These are phyloP conservation scores for Chlorella variabilis DNA, from an alignment of 163 green algal species.

Conservation along the genomic window DNA sequence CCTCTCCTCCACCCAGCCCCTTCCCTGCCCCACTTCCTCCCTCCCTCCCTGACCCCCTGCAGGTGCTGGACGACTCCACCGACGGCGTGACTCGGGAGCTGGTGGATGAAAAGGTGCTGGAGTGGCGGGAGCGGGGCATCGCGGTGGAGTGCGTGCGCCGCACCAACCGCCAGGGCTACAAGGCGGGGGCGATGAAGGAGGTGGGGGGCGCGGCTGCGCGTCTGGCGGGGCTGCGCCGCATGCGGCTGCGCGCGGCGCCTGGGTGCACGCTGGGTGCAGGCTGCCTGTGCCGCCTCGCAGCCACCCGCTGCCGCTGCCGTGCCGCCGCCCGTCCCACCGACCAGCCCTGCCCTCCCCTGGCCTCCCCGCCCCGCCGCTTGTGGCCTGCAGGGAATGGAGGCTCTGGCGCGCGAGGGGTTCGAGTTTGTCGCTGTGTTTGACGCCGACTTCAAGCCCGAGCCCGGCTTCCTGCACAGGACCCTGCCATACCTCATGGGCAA, in stretches of 20 bases:
- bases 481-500: slow-evolving; percentile 89
- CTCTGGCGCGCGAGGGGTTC: slow-evolving; percentile 57
- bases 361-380: too few species aligned
- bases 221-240: too few species aligned
- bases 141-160: slow-evolving; percentile 74
- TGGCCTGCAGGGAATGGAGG: slow-evolving; percentile 66
- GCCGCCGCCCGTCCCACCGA: too few species aligned
- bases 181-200: slow-evolving; percentile 88
- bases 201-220: slow-evolving; percentile 20
- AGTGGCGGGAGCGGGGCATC: slow-evolving; percentile 75
- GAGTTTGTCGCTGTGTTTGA: slow-evolving; percentile 93
- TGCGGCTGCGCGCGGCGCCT: too few species aligned
- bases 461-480: slow-evolving; percentile 82
- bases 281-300: too few species aligned
- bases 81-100: slow-evolving; percentile 70
- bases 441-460: slow-evolving; percentile 91
- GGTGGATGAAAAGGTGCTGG: slow-evolving; percentile 74
- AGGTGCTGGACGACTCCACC: slow-evolving; percentile 91
- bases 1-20: background rate
- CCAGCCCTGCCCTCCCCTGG: too few species aligned
- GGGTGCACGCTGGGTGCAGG: too few species aligned
- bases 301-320: too few species aligned
- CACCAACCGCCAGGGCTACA: slow-evolving; percentile 87
- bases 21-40: background rate
- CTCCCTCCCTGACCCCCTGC: slow-evolving; percentile 2